Percentiles rank a stretch among this genome's conserved stretches.
These are phyloP conservation scores for Groenewaldozyma salmanticensis DNA, from an alignment of 805 yeast genomes.

Conservation along the genomic window DNA sequence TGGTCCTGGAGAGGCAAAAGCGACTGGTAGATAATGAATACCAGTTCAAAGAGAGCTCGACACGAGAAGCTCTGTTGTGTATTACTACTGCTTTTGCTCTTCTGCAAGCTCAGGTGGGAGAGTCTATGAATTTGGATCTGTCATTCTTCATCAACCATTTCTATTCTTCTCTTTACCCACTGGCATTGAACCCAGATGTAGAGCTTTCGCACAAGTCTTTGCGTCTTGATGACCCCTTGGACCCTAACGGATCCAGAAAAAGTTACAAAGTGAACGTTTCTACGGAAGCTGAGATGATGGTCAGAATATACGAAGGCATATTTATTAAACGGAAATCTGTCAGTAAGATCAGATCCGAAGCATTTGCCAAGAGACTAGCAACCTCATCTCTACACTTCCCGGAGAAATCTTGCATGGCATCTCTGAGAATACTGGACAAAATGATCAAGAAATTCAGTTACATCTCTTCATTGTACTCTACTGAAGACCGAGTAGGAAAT, in stretches of 20 bases:
- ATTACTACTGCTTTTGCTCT: constrained; percentile 85
- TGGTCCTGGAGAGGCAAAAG: constrained; percentile 43
- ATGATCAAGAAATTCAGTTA: constrained; percentile 57
- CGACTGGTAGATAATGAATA: constrained; percentile 37
- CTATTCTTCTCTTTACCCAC: constrained; percentile 55
- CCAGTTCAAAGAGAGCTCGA: constrained; percentile 32
- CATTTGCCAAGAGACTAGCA: constrained; percentile 76
- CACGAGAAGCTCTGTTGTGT: constrained; percentile 68
- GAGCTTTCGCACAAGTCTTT: constrained; percentile 78
- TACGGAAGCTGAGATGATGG: constrained; percentile 76
- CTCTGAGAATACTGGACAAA: constrained; percentile 68
- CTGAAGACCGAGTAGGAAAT: constrained; percentile 81
- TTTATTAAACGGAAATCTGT: constrained; percentile 32
- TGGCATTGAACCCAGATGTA: constrained; percentile 71
- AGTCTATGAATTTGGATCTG: constrained; percentile 70
- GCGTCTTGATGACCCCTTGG: constrained; percentile 69
- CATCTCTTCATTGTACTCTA: constrained; percentile 66
- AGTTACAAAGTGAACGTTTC: constrained; percentile 61
- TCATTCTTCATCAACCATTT: constrained; percentile 69
- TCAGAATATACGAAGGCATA: constrained; percentile 67
- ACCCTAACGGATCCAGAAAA: constrained; percentile 8
- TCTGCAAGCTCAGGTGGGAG: constrained; percentile 61
- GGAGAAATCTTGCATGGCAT: constrained; percentile 75
- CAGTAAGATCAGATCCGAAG: constrained; percentile 37
- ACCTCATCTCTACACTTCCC: constrained; percentile 65